phyloP scores from a whole-genome alignment of 2,329 filamentous ascomycete species.

The Monosporascus cannonballus region DNA sequence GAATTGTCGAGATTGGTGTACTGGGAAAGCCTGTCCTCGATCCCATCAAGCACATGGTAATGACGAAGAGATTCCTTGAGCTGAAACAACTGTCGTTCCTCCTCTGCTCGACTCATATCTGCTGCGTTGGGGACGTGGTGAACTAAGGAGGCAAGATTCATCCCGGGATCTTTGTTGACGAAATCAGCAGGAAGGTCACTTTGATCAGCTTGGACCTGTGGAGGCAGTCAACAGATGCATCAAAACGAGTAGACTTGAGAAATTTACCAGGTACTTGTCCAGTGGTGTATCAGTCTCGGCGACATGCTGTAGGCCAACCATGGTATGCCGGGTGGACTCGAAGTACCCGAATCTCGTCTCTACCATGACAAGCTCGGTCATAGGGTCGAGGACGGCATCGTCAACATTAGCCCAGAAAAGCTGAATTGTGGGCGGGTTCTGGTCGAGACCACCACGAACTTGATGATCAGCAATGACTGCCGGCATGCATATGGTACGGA shows the following conservation, averaged over 20 bases:
- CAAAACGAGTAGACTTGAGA: neutral
- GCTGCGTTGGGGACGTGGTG: slow-evolving; percentile 19
- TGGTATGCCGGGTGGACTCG: slow-evolving; percentile 67
- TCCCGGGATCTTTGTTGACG: slow-evolving; percentile 21
- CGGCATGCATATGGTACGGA: slow-evolving; percentile 59
- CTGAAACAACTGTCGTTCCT: slow-evolving; percentile 10
- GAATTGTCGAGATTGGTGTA: slow-evolving; percentile 56
- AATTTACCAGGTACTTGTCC: slow-evolving; percentile 48
- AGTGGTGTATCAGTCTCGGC: slow-evolving; percentile 46
- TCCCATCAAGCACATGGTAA: slow-evolving; percentile 18
- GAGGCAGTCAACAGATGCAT: neutral
- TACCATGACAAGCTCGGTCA: slow-evolving; percentile 68
- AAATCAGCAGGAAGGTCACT: slow-evolving; percentile 24
- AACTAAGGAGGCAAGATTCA: slow-evolving; percentile 29
- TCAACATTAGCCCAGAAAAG: slow-evolving; percentile 60
- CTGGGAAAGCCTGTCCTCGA: slow-evolving; percentile 16
- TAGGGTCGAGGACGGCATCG: slow-evolving; percentile 62
- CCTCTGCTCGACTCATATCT: slow-evolving; percentile 4
- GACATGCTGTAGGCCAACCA: slow-evolving; percentile 64
- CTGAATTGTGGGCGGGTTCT: slow-evolving; percentile 67
- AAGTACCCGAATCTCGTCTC: slow-evolving; percentile 70
- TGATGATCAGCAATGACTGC: slow-evolving; percentile 68
- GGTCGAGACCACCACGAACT: slow-evolving; percentile 51
- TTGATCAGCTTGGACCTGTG: slow-evolving; percentile 33
- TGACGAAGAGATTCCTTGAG: slow-evolving; percentile 11